phyloP scores from a whole-genome alignment of 2,329 filamentous ascomycete species.

The Cercospora sp. region DNA sequence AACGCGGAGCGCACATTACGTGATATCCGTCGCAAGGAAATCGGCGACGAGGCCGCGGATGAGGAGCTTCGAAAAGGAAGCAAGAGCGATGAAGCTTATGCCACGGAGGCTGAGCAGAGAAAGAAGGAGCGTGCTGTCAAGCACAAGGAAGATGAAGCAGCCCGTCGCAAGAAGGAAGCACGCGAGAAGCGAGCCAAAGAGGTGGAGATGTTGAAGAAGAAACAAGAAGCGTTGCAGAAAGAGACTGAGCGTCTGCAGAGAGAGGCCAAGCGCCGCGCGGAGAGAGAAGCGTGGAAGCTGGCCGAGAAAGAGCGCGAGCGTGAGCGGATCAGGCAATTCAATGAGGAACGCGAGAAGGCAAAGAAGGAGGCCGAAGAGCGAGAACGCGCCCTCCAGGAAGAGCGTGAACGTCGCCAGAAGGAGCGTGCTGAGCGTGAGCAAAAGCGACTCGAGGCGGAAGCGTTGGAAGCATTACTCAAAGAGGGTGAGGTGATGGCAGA shows the following conservation, averaged over 20 bases:
- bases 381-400: constrained; percentile 52
- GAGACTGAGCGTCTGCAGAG: constrained; percentile 47
- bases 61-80: constrained; percentile 65
- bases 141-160: constrained; percentile 60
- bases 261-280: constrained; percentile 51
- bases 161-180: constrained; percentile 59
- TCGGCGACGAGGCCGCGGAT: constrained; percentile 67
- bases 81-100: constrained; percentile 74
- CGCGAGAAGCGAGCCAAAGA: constrained; percentile 60
- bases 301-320: constrained; percentile 55
- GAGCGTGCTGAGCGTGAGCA: constrained; percentile 48
- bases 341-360: constrained; percentile 50
- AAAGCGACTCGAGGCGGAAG: constrained; percentile 57
- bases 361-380: constrained; percentile 52
- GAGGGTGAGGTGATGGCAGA: constrained; percentile 58
- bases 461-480: constrained; percentile 54
- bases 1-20: constrained; percentile 70
- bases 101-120: constrained; percentile 62
- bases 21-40: constrained; percentile 64
- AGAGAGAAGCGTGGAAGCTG: constrained; percentile 49
- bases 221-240: constrained; percentile 46
- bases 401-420: constrained; percentile 45
- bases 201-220: constrained; percentile 52
- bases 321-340: constrained; percentile 52
- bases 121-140: constrained; percentile 62